Base-by-base conservation (phyloP, 2,329 filamentous ascomycete species). In the Trichophyton equinum region DNA sequence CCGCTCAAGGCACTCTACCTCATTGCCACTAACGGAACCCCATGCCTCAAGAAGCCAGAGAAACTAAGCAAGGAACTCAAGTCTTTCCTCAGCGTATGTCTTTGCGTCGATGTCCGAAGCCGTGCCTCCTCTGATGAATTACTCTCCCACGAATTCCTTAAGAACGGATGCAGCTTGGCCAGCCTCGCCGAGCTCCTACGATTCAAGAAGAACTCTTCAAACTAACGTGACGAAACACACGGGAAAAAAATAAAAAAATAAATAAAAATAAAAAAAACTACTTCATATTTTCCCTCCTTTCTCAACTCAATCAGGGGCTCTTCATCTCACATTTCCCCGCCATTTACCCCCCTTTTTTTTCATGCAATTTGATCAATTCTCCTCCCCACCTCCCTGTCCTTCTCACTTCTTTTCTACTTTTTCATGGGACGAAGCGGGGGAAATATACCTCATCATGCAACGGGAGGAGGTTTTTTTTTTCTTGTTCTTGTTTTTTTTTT, bases 51-150 rank as follows among this genome's bases (percentile, higher is more conserved):
- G 87, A 96, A 96, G 77, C 92, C 94, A 0, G 92, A 99, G 77
- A 96, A 95, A 78, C 83, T 97, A 63, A 95, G 89, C 78, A 96
- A 96, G 79, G 94, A 97, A 76, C 84, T 99, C 67, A 97, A 97
- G 80, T 89, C 89, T 22, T 99, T 99, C 83, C 76, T 99, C 70
- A 94, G 89, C 27, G 91, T 96, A 65, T 99, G 94, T 75, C 81
- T 99, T 55, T 97, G 94, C 69, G 94, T 99, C 55, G 92, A 97
- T 69, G 91, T 99, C 69, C 91, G 92, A 79, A 92, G 88, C 72
- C 85, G 94, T 72, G 94, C 94, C 11, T 96, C 90, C 27, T 91
- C 94, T 0, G 84, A 89, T 64, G 94, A 99, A 76, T 80, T 99
- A 57, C 79, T 97, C 64, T 84, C 86, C 63, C 91, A 97, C 72